Evolutionary conservation across 768 basidiomycete species (phyloP).

Genomic region (Dacryopinax primogenitus): DNA sequence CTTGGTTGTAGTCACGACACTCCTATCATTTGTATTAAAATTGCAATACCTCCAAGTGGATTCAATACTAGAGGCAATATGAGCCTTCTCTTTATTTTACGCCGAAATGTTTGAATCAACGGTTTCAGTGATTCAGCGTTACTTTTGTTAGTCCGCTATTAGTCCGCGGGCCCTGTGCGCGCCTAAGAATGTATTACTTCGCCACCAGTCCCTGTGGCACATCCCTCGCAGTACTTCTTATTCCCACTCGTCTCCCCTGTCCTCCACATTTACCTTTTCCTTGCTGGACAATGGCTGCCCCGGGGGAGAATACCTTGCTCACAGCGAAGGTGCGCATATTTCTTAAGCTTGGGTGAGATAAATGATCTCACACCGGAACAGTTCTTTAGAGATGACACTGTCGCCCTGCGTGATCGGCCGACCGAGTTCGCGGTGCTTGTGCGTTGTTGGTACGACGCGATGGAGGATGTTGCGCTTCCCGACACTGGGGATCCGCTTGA

Average conservation of each 20-base stretch:
- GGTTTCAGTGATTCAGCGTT: not conserved
- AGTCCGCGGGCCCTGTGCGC: not conserved
- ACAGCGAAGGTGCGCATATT: not conserved
- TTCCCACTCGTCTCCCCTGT: not conserved
- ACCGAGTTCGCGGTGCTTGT: constrained; percentile 12
- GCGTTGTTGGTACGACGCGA: not conserved
- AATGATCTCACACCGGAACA: not conserved
- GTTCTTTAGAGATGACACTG: constrained; percentile 12
- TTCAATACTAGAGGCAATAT: too few species aligned
- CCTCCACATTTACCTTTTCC: not conserved
- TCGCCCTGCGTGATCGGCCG: constrained; percentile 7
- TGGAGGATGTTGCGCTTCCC: not conserved
- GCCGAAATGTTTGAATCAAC: not conserved
- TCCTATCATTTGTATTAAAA: too few species aligned
- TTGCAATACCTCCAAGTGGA: too few species aligned
- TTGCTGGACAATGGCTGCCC: not conserved
- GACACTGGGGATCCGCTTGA: constrained; percentile 47
- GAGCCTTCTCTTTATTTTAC: too few species aligned
- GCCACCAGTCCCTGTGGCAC: not conserved
- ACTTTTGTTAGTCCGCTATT: not conserved
- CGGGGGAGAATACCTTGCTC: not conserved
- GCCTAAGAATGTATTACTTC: not conserved
- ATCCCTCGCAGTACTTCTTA: not conserved
- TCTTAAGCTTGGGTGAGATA: not conserved
- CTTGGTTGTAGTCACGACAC: too few species aligned